A percentile compares a stretch with the other conserved stretches of the same genome.
Conservation (phyloP, 345 rosid species). For the rapeseed (Brassica napus) region DNA sequence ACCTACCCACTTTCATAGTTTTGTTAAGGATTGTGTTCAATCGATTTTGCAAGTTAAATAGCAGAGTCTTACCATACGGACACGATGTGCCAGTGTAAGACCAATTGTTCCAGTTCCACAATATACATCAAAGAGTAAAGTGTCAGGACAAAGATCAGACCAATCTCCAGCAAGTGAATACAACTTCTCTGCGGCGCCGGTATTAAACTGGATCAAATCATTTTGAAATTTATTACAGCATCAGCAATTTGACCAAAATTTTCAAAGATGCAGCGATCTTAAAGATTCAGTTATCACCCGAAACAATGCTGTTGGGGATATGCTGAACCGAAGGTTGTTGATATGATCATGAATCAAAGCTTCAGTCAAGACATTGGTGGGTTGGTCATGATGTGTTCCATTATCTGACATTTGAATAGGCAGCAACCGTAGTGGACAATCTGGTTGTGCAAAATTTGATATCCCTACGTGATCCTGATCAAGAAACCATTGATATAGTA, state of each 20-base stretch:
- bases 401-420: too few relatives aligned
- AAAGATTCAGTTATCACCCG: conserved; percentile 52
- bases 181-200: conserved; percentile 88
- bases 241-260: background rate
- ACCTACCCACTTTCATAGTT: too few relatives aligned
- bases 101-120: too few relatives aligned
- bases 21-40: too few relatives aligned
- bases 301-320: conserved; percentile 96
- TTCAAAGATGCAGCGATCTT: background rate
- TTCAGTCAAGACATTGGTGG: conserved; percentile 46
- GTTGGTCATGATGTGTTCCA: conserved; percentile 14
- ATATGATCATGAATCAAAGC: conserved; percentile 86
- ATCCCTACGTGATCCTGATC: too few relatives aligned
- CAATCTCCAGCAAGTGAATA: conserved; percentile 96
- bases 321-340: conserved; percentile 67
- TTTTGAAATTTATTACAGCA: conserved; percentile 21
- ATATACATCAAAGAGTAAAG: conserved; percentile 58
- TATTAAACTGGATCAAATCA: conserved; percentile 65
- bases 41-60: too few relatives aligned
- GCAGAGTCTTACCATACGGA: too few relatives aligned
- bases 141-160: conserved; percentile 86
- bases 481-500: too few relatives aligned
- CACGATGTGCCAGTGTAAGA: too few relatives aligned
- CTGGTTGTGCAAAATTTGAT: too few relatives aligned
- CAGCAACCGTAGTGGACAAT: too few relatives aligned